Evolutionary conservation across 352 stramenopile genomes (phyloP).

Genomic region (Globisporangium barbulae): DNA sequence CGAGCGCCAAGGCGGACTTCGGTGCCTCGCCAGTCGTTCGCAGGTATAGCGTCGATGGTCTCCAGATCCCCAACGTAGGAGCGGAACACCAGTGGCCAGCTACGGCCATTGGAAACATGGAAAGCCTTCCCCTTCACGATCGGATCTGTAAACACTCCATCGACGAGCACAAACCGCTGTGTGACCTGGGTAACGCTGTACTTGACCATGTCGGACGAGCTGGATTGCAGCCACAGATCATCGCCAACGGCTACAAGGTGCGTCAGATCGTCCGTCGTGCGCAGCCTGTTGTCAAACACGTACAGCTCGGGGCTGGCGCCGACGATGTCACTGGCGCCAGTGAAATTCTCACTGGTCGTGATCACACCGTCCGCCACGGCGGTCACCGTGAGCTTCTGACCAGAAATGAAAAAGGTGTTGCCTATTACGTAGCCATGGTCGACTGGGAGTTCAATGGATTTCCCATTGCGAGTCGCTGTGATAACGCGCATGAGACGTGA

Average conservation of each 20-base stretch:
- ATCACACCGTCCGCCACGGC: constrained; percentile 23
- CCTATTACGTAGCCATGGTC: constrained; percentile 32
- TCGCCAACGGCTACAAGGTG: constrained; percentile 31
- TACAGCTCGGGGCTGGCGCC: constrained; percentile 30
- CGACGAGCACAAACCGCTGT: constrained; percentile 39
- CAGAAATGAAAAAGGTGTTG: constrained; percentile 40
- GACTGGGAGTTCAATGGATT: constrained; percentile 37
- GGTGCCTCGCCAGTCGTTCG: constrained; percentile 57
- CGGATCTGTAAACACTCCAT: constrained; percentile 37
- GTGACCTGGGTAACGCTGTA: constrained; percentile 33
- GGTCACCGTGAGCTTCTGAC: constrained; percentile 33
- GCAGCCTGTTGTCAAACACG: constrained; percentile 62
- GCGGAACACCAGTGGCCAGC: constrained; percentile 68
- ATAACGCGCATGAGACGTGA: constrained; percentile 41
- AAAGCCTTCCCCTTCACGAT: constrained; percentile 37
- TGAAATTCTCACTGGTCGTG: constrained; percentile 34
- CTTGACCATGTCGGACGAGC: constrained; percentile 41
- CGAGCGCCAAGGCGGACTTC: constrained; percentile 43
- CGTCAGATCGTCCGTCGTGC: constrained; percentile 54
- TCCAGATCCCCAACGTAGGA: constrained; percentile 55
- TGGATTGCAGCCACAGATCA: constrained; percentile 50
- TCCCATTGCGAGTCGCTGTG: constrained; percentile 26
- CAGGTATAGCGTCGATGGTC: constrained; percentile 55
- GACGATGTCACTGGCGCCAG: constrained; percentile 25
- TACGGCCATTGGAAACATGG: constrained; percentile 39